These are phyloP conservation scores for Crucibulum laeve DNA, from an alignment of 768 basidiomycete genomes.

Conservation along the genomic window DNA sequence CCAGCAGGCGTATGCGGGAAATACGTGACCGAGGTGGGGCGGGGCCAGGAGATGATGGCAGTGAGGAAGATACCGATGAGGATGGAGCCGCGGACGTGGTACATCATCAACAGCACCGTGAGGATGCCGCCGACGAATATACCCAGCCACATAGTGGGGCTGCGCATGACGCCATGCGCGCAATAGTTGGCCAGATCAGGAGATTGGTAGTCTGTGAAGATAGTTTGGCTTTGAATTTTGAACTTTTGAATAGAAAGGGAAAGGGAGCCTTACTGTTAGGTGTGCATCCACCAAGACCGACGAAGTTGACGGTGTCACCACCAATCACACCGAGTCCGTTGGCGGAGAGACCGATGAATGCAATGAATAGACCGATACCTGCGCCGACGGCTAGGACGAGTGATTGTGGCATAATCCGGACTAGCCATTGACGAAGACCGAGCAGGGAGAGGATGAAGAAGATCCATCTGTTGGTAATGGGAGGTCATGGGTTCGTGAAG, in stretches of 20 bases:
- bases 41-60: constrained; percentile 86
- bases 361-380: constrained; percentile 86
- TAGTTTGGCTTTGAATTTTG: not conserved
- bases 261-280: constrained; percentile 33
- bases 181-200: constrained; percentile 56
- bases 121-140: constrained; percentile 82
- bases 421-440: constrained; percentile 87
- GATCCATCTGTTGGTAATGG: constrained; percentile 62
- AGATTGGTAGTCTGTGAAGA: constrained; percentile 35
- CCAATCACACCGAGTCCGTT: constrained; percentile 74
- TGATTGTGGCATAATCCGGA: constrained; percentile 84
- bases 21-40: constrained; percentile 73
- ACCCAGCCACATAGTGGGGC: constrained; percentile 85
- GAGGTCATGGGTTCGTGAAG: no score
- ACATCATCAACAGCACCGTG: constrained; percentile 78
- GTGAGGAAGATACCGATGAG: constrained; percentile 80
- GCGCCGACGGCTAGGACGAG: constrained; percentile 81
- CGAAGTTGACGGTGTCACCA: constrained; percentile 63
- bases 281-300: constrained; percentile 68
- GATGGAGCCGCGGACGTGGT: constrained; percentile 79
- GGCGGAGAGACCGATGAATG: constrained; percentile 55
- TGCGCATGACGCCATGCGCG: constrained; percentile 56
- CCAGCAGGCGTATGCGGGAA: constrained; percentile 73
- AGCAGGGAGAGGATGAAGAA: constrained; percentile 78
- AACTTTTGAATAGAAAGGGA: not conserved